Percentiles rank a stretch among this genome's conserved stretches.
phyloP scores from a whole-genome alignment of 495 filamentous ascomycete genomes.

The Hyaloscypha bicolor region DNA sequence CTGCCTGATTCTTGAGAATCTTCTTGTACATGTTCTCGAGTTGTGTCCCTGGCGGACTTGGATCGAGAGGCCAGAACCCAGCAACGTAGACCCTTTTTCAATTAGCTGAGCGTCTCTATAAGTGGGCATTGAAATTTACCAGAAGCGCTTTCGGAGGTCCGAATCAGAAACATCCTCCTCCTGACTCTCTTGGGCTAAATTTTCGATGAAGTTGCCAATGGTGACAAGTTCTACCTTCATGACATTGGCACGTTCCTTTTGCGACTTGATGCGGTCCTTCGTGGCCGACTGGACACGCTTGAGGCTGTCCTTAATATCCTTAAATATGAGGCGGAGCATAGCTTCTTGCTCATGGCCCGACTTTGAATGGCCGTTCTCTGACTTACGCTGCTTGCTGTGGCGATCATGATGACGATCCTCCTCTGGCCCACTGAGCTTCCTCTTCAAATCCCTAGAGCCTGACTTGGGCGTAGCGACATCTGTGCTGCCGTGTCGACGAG shows the following conservation, averaged over 20 bases:
- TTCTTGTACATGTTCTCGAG: slow-evolving; percentile 51
- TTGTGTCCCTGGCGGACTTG: slow-evolving; percentile 37
- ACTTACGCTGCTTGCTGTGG: slow-evolving; percentile 36
- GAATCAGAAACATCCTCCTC: slow-evolving; percentile 27
- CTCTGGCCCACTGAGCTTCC: slow-evolving; percentile 36
- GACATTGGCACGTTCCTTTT: slow-evolving; percentile 58
- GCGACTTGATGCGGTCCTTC: slow-evolving; percentile 62
- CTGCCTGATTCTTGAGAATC: slow-evolving; percentile 32
- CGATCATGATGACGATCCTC: slow-evolving; percentile 33
- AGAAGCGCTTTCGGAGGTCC: slow-evolving; percentile 32
- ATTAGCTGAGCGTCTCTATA: background rate
- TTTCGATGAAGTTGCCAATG: slow-evolving; percentile 54
- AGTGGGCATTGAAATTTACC: slow-evolving; percentile 35
- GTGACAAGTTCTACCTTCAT: slow-evolving; percentile 50
- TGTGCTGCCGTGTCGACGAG: slow-evolving; percentile 12
- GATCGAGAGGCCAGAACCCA: slow-evolving; percentile 41
- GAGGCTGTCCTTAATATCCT: slow-evolving; percentile 61
- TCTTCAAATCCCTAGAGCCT: slow-evolving; percentile 31
- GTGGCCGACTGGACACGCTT: slow-evolving; percentile 61
- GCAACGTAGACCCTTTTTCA: slow-evolving; percentile 41
- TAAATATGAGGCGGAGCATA: slow-evolving; percentile 59
- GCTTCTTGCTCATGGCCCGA: slow-evolving; percentile 38
- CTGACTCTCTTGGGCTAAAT: slow-evolving; percentile 28
- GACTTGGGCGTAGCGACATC: slow-evolving; percentile 28
- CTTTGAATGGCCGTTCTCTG: slow-evolving; percentile 33